Conservation (phyloP, 768 basidiomycete genomes). For the Suillus tomentosus region DNA sequence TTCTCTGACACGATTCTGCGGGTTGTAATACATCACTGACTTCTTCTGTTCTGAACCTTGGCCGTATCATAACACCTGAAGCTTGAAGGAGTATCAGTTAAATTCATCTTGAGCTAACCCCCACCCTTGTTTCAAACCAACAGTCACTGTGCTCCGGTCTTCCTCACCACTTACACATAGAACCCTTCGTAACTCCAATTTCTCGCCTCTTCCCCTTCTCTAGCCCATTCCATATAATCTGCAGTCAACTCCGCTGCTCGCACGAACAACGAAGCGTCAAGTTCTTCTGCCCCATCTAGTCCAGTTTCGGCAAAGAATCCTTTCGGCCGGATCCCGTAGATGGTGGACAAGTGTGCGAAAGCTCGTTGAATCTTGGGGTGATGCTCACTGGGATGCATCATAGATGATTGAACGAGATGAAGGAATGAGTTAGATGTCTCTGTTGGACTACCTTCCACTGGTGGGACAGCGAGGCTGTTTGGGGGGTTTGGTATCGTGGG, state of each 20-base stretch:
- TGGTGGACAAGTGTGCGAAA: slow-evolving; percentile 34
- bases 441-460: background rate
- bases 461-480: background rate
- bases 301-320: slow-evolving; percentile 33
- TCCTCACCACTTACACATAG: slow-evolving; percentile 6
- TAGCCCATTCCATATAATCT: slow-evolving; percentile 21
- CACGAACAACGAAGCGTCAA: slow-evolving; percentile 42
- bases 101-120: background rate
- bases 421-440: slow-evolving; percentile 42
- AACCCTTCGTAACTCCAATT: slow-evolving; percentile 34
- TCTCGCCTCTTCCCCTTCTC: slow-evolving; percentile 27
- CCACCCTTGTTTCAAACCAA: background rate
- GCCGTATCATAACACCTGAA: background rate
- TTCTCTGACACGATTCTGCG: background rate
- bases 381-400: slow-evolving; percentile 39
- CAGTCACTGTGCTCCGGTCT: background rate
- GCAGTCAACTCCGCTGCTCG: slow-evolving; percentile 33
- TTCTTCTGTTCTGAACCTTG: background rate
- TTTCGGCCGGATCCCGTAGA: slow-evolving; percentile 31
- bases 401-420: slow-evolving; percentile 39
- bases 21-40: background rate
- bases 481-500: background rate
- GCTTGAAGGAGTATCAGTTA: background rate
- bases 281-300: slow-evolving; percentile 31
- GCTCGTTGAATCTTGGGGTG: slow-evolving; percentile 36